Evolutionary conservation across 208 protist genomes (phyloP).

Genomic region (Trypanosoma melophagium): DNA sequence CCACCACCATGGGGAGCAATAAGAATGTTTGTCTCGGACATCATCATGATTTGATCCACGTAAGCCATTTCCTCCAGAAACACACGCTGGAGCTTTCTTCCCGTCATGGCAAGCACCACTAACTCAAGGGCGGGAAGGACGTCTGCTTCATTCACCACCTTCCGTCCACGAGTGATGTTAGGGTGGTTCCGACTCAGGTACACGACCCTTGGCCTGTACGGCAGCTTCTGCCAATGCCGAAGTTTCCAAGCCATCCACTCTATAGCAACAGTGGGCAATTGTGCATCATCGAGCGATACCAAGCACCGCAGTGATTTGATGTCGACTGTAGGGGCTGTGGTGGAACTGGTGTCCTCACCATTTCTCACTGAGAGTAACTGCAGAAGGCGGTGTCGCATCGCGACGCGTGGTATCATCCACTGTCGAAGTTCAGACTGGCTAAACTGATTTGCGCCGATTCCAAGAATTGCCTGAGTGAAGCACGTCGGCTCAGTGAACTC

Average conservation of each 20-base stretch:
- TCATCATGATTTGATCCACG: conserved; percentile 28
- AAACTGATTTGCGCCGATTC: conserved; percentile 11
- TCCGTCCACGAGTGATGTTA: conserved; percentile 26
- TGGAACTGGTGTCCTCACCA: not conserved
- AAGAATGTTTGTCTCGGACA: conserved; percentile 24
- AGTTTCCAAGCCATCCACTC: conserved; percentile 15
- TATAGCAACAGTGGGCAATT: not conserved
- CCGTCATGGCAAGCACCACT: conserved; percentile 16
- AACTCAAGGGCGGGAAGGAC: conserved; percentile 21
- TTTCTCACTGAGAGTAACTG: conserved; percentile 4
- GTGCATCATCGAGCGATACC: not conserved
- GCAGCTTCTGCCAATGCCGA: conserved; percentile 7
- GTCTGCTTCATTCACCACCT: conserved; percentile 33
- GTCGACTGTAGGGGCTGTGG: not conserved
- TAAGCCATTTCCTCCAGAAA: conserved; percentile 30
- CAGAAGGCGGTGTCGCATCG: conserved; percentile 16
- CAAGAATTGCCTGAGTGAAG: conserved; percentile 28
- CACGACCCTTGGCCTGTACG: conserved; percentile 17
- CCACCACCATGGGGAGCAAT: conserved; percentile 36
- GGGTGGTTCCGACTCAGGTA: conserved; percentile 34
- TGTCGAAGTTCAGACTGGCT: conserved; percentile 1
- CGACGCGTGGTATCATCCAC: conserved; percentile 8
- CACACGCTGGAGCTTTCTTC: conserved; percentile 16
- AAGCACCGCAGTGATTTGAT: conserved; percentile 7
- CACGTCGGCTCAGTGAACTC: conserved; percentile 28